phyloP scores from a whole-genome alignment of 495 filamentous ascomycete genomes.

The Talaromyces liani region DNA sequence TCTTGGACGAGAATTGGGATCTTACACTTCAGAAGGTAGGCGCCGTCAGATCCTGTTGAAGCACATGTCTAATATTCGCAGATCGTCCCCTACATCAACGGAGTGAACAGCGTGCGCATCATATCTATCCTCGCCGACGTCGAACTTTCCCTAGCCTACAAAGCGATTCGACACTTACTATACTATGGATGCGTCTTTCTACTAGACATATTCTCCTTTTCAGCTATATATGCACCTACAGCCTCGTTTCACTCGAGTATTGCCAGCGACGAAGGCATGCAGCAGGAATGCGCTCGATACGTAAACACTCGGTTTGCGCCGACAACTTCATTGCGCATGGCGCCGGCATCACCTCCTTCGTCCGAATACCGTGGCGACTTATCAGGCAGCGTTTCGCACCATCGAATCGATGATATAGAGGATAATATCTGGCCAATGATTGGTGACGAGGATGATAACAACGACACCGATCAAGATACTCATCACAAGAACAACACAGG shows the following conservation, averaged over 20 bases:
- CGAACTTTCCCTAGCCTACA: constrained; percentile 72
- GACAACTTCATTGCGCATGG: constrained; percentile 8
- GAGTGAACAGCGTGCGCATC: constrained; percentile 75
- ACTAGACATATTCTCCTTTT: constrained; percentile 90
- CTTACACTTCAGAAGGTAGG: constrained; percentile 70
- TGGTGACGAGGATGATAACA: constrained; percentile 16
- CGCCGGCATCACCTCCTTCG: constrained; percentile 17
- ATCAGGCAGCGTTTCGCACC: background rate
- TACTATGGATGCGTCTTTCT: constrained; percentile 85
- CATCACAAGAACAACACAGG: background rate
- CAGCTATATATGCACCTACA: constrained; percentile 81
- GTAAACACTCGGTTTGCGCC: constrained; percentile 47
- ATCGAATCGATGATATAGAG: constrained; percentile 1
- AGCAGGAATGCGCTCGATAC: constrained; percentile 81
- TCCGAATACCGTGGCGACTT: background rate
- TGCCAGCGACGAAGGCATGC: constrained; percentile 55
- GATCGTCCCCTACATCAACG: constrained; percentile 79
- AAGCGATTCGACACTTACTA: constrained; percentile 77
- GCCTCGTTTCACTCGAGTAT: constrained; percentile 67
- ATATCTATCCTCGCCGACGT: constrained; percentile 81
- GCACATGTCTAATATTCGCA: constrained; percentile 12
- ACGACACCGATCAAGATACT: constrained; percentile 16
- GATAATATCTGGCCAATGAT: constrained; percentile 40
- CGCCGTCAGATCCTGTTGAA: background rate
- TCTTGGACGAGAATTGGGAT: constrained; percentile 84